Evolutionary conservation across 2,329 filamentous ascomycete species (phyloP).

Genomic region (Phialemonium atrogriseum): DNA sequence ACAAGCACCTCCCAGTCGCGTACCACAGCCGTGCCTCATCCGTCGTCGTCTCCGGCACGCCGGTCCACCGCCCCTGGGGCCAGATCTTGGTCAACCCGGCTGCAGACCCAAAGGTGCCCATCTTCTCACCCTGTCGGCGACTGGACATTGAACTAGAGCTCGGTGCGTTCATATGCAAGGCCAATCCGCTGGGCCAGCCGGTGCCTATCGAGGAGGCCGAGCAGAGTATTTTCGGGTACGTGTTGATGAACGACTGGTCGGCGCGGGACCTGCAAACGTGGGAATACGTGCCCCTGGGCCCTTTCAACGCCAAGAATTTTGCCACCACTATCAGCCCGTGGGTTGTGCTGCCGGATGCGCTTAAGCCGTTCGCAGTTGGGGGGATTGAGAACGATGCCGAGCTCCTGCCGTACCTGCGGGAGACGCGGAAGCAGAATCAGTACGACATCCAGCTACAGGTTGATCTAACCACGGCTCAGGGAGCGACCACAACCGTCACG

Average conservation of each 20-base stretch:
- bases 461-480: constrained; percentile 21
- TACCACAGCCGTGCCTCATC: constrained; percentile 75
- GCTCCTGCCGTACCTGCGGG: constrained; percentile 40
- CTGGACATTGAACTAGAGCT: constrained; percentile 75
- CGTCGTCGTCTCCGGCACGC: constrained; percentile 66
- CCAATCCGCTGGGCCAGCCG: constrained; percentile 59
- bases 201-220: constrained; percentile 59
- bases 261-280: constrained; percentile 53
- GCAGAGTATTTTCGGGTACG: constrained; percentile 63
- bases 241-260: constrained; percentile 58
- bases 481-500: constrained; percentile 16
- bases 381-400: constrained; percentile 24
- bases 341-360: constrained; percentile 52
- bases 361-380: constrained; percentile 24
- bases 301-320: constrained; percentile 55
- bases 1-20: constrained; percentile 70
- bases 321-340: constrained; percentile 53
- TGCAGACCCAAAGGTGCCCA: constrained; percentile 43
- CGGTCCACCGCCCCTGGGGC: constrained; percentile 63
- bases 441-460: constrained; percentile 30
- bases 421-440: constrained; percentile 32
- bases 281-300: constrained; percentile 55
- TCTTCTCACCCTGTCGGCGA: constrained; percentile 49
- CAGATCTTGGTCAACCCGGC: constrained; percentile 57
- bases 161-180: constrained; percentile 62